Evolutionary conservation across 441 rosid species (phyloP), one percentile per base, ranked within the genome.

Genomic region (Raphanus hybrid): DNA sequence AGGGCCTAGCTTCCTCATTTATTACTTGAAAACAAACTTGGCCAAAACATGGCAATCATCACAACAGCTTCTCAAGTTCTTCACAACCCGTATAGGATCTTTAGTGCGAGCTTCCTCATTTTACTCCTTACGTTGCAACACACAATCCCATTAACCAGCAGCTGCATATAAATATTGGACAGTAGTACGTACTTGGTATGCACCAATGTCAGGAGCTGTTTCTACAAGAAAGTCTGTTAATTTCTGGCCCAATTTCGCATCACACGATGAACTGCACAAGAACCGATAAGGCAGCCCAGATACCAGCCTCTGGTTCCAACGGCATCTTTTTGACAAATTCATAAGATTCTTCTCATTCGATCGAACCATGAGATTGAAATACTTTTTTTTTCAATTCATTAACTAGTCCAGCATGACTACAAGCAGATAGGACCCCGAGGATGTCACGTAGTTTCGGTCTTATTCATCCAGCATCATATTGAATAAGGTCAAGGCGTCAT

Each of bases 361-460:
- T 10, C 10, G 43, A 54, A 66, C 65, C 81, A 86, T 81, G 43
- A 63, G 57, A 61, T 55, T 54, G 52, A 84, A 86, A 62, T 65
- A 81, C 37, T 6, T 29, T 29, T 78, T 72, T 78, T 55, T 62
- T 72, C 1, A 84, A 86, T 71, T 84, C 70, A 14, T 68, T 70
- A 62, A 84, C 86, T n/a, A 82, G 77, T 59, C 86, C 84, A 8
- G 76, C 81, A 77, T 84, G 86, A 70, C 84, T 73, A 75, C 89
- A 86, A 15, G 87, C 87, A 12, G 77, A 84, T 55, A 86, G 52
- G 29, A 77, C 82, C 23, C 83, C 87, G 5, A 84, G 83, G 67
- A 84, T 2, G 83, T n/a, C 12, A 86, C 84, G 4, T 82, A 70
- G 73, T 86, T 86, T 23, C 0, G 85, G 84, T 55, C 61, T 75